Conservation (phyloP, 768 basidiomycete genomes). For the Panaeolus papilionaceus region DNA sequence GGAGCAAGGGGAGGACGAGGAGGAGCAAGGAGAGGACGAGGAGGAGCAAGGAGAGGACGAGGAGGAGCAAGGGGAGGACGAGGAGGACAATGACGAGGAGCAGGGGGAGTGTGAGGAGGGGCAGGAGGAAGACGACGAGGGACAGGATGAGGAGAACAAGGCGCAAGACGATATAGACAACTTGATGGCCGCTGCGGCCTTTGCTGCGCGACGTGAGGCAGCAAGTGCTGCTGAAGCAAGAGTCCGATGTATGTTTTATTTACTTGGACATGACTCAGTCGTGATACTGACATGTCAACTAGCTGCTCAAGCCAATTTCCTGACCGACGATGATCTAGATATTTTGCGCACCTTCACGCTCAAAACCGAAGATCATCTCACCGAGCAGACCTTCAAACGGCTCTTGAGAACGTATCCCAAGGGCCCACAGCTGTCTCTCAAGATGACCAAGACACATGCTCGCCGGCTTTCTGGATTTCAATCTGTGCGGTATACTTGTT, state of each 20-base stretch:
- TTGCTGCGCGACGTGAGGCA: slow-evolving; percentile 11
- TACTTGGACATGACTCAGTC: too few relatives aligned
- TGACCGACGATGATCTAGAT: neutral
- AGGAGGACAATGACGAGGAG: too few relatives aligned
- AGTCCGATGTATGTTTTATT: neutral
- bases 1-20: neutral
- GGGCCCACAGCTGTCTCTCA: neutral
- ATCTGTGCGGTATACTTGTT: slow-evolving; percentile 3
- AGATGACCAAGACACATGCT: slow-evolving; percentile 14
- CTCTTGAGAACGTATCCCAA: slow-evolving; percentile 2
- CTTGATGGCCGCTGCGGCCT: slow-evolving; percentile 14
- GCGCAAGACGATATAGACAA: neutral
- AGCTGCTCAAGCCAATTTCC: neutral
- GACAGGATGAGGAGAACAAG: neutral
- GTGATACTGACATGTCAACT: neutral
- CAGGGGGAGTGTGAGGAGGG: too few relatives aligned
- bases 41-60: slow-evolving; percentile 13
- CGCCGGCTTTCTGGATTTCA: slow-evolving; percentile 11
- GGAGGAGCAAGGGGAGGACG: neutral
- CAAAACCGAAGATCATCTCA: slow-evolving; percentile 13
- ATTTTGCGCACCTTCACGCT: neutral
- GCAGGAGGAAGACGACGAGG: too few relatives aligned
- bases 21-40: too few relatives aligned
- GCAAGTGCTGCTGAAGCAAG: neutral
- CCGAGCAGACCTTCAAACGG: neutral